Evolutionary conservation across 2,329 filamentous ascomycete genomes (phyloP).

Genomic region (Hortaea werneckii): DNA sequence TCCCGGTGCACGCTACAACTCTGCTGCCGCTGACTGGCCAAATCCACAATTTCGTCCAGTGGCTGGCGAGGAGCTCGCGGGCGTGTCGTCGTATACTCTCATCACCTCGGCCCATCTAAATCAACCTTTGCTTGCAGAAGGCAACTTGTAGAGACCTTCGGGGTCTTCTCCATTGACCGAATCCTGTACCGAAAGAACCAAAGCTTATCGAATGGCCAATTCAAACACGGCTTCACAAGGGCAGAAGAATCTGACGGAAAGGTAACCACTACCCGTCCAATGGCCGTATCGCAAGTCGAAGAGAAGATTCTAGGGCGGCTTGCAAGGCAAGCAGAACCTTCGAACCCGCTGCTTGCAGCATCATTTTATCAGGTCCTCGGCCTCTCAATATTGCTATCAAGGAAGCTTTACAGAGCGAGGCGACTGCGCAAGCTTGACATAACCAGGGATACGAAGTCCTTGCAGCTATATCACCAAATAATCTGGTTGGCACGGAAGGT

Average conservation of each 20-base stretch:
- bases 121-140: neutral
- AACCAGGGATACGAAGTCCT: slow-evolving; percentile 64
- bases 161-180: no score
- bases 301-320: slow-evolving; percentile 92
- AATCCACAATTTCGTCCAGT: no score
- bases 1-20: no score
- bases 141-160: no score
- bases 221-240: neutral
- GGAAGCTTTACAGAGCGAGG: slow-evolving; percentile 71
- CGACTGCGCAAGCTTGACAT: slow-evolving; percentile 75
- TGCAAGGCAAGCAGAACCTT: slow-evolving; percentile 65
- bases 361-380: slow-evolving; percentile 88
- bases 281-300: slow-evolving; percentile 96
- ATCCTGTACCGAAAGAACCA: neutral
- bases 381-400: slow-evolving; percentile 76
- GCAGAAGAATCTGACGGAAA: neutral
- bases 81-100: neutral
- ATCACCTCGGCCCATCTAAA: neutral
- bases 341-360: slow-evolving; percentile 68
- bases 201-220: neutral
- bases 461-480: slow-evolving; percentile 81
- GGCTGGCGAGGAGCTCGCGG: no score
- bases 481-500: slow-evolving; percentile 93
- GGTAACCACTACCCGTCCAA: slow-evolving; percentile 31
- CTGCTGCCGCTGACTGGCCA: no score